Base-by-base conservation (phyloP, 2,329 filamentous ascomycete genomes). In the Whalleya microplaca region DNA sequence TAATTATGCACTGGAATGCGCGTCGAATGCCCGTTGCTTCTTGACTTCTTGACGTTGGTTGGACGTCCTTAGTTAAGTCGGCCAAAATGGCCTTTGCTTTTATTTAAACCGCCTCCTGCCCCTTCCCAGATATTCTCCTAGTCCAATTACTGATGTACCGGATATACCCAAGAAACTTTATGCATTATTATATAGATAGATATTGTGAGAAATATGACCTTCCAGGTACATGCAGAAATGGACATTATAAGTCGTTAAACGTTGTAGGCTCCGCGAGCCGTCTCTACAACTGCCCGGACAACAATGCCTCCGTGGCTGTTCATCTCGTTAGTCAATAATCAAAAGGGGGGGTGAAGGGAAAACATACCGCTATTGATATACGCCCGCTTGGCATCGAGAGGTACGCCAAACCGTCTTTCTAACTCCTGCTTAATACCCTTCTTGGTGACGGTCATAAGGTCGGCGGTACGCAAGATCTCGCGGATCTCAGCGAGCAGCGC, bases 381-480 rank as follows among this genome's bases (percentile, higher is more conserved):
- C 55, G 91, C 86, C 75, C 93, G 89, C 83, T 91, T 96, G 51
- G 87, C 81, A 72, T 98, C 93, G 56, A 99, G 83, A 56, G 87
- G 85, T 61, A 96, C 87, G 59, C 90, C 91, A 70, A 99, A 99
- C 61, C 93, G 85, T 69, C 87, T 86, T 81, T 99, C 95, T 55
- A 99, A 78, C 78, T 99, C 95, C 65, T 85, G 78, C 83, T 98
- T 98, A 76, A 99, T 90, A 67, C 90, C 92, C 85, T 99, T 99
- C 86, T 99, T 99, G 64, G 95, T 99, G 43, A 99, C 91, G 3
- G 86, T 93, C 95, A 99, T 99, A 70, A 99, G 78, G 76, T 99
- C 95, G 1, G 92, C 93, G 12, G 90, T 96, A 66, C 88, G 85
- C 60, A 99, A 79, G 62, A 99, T 96, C 70, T 97, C 92, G 49